Percentiles rank a stretch among this genome's conserved stretches.
These are phyloP conservation scores for Serendipita sp. DNA, from an alignment of 768 basidiomycete genomes.

Conservation along the genomic window DNA sequence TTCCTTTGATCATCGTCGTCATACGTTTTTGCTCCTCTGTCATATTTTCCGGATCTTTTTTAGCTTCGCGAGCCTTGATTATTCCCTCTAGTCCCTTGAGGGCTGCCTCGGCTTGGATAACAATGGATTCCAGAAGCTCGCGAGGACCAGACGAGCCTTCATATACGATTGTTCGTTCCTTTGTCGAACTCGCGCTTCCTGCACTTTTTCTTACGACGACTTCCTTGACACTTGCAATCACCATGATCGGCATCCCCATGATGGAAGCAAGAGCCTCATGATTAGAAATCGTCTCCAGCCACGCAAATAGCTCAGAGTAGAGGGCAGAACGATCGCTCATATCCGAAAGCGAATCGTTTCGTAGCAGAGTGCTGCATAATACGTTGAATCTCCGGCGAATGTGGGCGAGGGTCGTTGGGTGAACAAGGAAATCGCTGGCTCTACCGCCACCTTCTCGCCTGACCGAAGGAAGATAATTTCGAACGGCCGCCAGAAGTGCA, in stretches of 20 bases:
- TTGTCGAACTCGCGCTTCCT: conserved; percentile 22
- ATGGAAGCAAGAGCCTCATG: conserved; percentile 88
- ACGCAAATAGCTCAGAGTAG: conserved; percentile 80
- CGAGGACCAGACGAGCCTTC: conserved; percentile 85
- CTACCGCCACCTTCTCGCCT: conserved; percentile 58
- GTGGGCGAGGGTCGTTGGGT: conserved; percentile 82
- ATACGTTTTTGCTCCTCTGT: conserved; percentile 84
- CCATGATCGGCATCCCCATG: conserved; percentile 97
- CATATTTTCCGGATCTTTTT: conserved; percentile 36
- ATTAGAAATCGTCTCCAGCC: conserved; percentile 89
- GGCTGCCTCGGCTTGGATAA: conserved; percentile 84
- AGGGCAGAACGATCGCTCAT: conserved; percentile 78
- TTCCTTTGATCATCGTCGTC: conserved; percentile 49
- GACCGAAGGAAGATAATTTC: conserved; percentile 71
- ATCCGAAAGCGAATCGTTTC: conserved; percentile 85
- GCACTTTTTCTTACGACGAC: conserved; percentile 36
- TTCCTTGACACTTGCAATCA: conserved; percentile 49
- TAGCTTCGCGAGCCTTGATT: conserved; percentile 29
- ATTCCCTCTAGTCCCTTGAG: conserved; percentile 68
- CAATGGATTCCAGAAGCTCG: conserved; percentile 79
- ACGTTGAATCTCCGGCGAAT: conserved; percentile 82
- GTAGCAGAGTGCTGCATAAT: conserved; percentile 66
- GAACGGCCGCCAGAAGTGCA: conserved; percentile 47
- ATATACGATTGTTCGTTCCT: conserved; percentile 73
- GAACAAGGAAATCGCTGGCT: conserved; percentile 81